These are phyloP conservation scores for Cicer cuneatum DNA, from an alignment of 306 rosid genomes.

Conservation along the genomic window DNA sequence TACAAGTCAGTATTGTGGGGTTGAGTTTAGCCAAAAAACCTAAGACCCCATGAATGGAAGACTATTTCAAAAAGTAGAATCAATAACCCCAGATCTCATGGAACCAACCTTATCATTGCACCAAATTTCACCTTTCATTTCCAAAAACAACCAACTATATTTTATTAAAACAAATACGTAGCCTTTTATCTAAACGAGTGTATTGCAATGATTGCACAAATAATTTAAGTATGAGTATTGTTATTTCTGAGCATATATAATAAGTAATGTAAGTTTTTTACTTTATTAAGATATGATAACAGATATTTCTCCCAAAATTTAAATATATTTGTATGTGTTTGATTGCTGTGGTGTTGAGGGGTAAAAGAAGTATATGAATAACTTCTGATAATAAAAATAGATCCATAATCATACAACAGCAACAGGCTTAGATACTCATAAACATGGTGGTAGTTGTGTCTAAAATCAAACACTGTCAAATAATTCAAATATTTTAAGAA, in stretches of 20 bases:
- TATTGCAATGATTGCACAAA: not conserved
- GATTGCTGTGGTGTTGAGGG: not conserved
- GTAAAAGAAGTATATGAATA: slow-evolving; percentile 13
- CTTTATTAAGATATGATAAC: slow-evolving; percentile 21
- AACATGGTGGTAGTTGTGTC: slow-evolving; percentile 15
- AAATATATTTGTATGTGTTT: slow-evolving; percentile 3
- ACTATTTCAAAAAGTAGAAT: slow-evolving; percentile 11
- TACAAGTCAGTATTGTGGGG: not conserved
- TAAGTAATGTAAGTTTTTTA: not conserved
- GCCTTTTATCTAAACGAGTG: not conserved
- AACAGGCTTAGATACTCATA: slow-evolving; percentile 30
- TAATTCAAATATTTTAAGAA: slow-evolving; percentile 49
- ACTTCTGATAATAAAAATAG: slow-evolving; percentile 23
- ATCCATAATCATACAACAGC: slow-evolving; percentile 20
- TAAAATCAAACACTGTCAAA: slow-evolving; percentile 38
- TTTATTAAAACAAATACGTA: slow-evolving; percentile 5
- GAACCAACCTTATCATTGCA: slow-evolving; percentile 26
- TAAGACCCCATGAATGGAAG: not conserved
- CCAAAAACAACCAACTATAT: slow-evolving; percentile 24
- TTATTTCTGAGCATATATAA: slow-evolving; percentile 17
- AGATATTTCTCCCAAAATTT: slow-evolving; percentile 29
- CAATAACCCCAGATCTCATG: not conserved
- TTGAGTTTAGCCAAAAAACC: not conserved
- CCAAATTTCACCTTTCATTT: slow-evolving; percentile 26
- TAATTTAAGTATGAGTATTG: slow-evolving; percentile 23